These are phyloP conservation scores for Cotoneaster glaucophyllus DNA, from an alignment of 306 rosid species.

Conservation along the genomic window DNA sequence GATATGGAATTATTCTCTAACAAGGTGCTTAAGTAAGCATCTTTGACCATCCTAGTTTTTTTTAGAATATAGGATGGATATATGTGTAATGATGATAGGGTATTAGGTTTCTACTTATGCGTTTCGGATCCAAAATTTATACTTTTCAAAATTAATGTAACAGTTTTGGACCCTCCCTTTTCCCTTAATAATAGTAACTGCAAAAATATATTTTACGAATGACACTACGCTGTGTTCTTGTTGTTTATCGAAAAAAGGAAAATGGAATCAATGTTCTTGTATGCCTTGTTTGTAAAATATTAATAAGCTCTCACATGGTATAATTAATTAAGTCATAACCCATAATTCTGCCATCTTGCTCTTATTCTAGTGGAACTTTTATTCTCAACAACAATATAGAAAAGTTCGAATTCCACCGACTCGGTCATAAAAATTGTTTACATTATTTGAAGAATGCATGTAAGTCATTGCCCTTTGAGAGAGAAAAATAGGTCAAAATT, in stretches of 20 bases:
- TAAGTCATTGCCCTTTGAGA: no score
- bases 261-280: neutral
- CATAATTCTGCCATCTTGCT: no score
- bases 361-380: neutral
- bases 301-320: neutral
- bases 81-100: neutral
- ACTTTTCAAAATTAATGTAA: no score
- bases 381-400: neutral
- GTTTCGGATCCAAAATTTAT: accelerated
- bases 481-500: no score
- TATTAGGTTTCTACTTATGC: no score
- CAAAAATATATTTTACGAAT: neutral
- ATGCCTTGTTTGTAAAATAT: neutral
- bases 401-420: neutral
- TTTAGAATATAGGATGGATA: neutral
- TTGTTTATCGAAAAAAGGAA: neutral
- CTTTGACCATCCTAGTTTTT: neutral
- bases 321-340: no score
- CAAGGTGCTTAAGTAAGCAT: neutral
- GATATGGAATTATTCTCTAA: neutral
- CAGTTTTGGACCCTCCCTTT: no score
- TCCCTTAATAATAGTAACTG: no score
- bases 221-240: neutral
- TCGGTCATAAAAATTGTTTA: neutral
- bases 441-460: neutral